These are phyloP conservation scores for Schwanniomyces occidentalis DNA, from an alignment of 805 yeast genomes.

Conservation along the genomic window DNA sequence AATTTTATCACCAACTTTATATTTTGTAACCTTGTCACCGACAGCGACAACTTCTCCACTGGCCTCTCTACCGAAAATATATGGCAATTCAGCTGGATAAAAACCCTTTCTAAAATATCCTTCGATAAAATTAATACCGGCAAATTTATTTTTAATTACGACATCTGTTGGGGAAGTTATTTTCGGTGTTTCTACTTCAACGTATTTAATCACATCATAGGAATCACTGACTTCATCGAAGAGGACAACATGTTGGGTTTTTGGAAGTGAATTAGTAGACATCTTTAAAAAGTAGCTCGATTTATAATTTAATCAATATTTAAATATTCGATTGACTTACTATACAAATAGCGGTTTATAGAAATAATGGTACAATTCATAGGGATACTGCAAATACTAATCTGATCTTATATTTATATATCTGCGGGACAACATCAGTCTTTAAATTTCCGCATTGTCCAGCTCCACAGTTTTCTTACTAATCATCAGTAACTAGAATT, in stretches of 20 bases:
- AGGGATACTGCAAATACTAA: too few species aligned
- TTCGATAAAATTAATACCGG: slow-evolving; percentile 85
- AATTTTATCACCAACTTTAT: slow-evolving; percentile 68
- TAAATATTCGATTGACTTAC: too few species aligned
- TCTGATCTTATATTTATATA: too few species aligned
- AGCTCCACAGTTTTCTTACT: too few species aligned
- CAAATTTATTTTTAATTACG: slow-evolving; percentile 68
- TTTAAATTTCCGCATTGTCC: too few species aligned
- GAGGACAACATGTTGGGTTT: slow-evolving; percentile 55
- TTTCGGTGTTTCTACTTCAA: slow-evolving; percentile 56
- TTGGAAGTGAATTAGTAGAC: slow-evolving; percentile 5
- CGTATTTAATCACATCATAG: slow-evolving; percentile 59
- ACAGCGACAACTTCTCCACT: slow-evolving; percentile 66
- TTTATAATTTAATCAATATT: too few species aligned
- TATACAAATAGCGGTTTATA: too few species aligned
- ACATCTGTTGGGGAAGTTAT: slow-evolving; percentile 53
- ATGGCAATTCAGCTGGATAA: slow-evolving; percentile 64
- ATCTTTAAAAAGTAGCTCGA: background rate
- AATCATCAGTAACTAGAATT: too few species aligned
- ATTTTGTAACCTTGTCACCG: slow-evolving; percentile 57
- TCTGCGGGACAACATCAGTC: too few species aligned
- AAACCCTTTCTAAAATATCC: slow-evolving; percentile 78
- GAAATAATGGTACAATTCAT: too few species aligned
- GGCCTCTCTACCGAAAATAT: slow-evolving; percentile 71
- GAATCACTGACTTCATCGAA: slow-evolving; percentile 55